Percentiles rank a stretch among this genome's conserved stretches.
These are phyloP conservation scores for Tolypocladium paradoxum DNA, from an alignment of 2,329 filamentous ascomycete genomes.

Conservation along the genomic window DNA sequence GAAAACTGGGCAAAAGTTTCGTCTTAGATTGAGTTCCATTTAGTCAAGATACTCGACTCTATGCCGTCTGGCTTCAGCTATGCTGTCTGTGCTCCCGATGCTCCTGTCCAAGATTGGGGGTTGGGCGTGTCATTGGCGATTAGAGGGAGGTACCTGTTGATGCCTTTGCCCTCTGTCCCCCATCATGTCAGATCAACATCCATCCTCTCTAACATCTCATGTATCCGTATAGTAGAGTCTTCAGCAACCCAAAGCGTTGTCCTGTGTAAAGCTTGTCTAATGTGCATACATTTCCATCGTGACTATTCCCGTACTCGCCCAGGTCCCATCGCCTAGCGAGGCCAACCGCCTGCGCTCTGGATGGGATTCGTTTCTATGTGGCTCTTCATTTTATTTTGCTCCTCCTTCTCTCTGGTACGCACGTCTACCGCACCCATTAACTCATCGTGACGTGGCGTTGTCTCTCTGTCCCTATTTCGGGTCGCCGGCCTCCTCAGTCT, in stretches of 20 bases:
- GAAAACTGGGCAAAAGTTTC: background rate
- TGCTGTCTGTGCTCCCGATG: background rate
- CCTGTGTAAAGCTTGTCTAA: background rate
- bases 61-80: too few relatives aligned
- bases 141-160: background rate
- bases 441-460: background rate
- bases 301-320: background rate
- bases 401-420: slow-evolving; percentile 4
- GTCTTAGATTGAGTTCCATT: background rate
- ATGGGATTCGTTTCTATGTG: background rate
- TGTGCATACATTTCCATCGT: slow-evolving; percentile 3
- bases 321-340: background rate
- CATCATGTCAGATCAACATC: background rate
- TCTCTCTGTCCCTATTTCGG: slow-evolving; percentile 18
- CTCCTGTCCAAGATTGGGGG: background rate
- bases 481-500: slow-evolving; percentile 34
- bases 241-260: background rate
- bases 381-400: slow-evolving; percentile 6
- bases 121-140: background rate
- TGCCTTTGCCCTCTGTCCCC: background rate
- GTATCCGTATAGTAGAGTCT: background rate
- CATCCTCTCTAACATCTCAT: background rate
- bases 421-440: slow-evolving; percentile 1
- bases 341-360: background rate
- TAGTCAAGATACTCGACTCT: background rate